Conservation (phyloP, 495 filamentous ascomycete genomes). For the Tuber aestivum region DNA sequence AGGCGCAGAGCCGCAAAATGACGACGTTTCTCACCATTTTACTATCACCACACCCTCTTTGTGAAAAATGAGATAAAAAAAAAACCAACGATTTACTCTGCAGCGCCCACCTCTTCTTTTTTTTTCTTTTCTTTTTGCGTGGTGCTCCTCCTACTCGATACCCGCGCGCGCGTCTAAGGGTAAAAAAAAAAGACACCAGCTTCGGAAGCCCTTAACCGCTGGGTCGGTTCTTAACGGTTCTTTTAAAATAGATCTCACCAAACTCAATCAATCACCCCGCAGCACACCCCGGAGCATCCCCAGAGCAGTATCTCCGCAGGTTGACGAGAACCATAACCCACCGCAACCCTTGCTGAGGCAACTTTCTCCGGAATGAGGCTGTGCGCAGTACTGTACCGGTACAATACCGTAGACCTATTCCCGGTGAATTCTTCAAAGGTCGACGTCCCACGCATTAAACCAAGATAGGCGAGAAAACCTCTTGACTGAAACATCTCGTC, state of each 20-base stretch:
- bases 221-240: constrained; percentile 8
- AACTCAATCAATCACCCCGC: constrained; percentile 1
- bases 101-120: not conserved
- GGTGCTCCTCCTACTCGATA: constrained; percentile 10
- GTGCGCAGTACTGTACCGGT: not conserved
- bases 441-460: not conserved
- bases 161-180: constrained; percentile 25
- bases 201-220: constrained; percentile 23
- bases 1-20: constrained; percentile 21
- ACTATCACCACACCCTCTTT: not conserved
- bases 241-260: constrained; percentile 32
- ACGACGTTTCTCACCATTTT: constrained; percentile 17
- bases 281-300: not conserved
- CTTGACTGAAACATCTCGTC: not conserved
- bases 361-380: not conserved
- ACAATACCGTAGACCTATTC: not conserved
- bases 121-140: not conserved
- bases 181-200: constrained; percentile 6
- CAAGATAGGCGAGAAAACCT: constrained; percentile 1
- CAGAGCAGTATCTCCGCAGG: not conserved
- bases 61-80: not conserved
- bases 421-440: not conserved
- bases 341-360: not conserved
- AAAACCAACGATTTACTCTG: not conserved
- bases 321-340: not conserved